Base-by-base conservation (phyloP, 257 asterid species). In the Verbascum thapsus region DNA sequence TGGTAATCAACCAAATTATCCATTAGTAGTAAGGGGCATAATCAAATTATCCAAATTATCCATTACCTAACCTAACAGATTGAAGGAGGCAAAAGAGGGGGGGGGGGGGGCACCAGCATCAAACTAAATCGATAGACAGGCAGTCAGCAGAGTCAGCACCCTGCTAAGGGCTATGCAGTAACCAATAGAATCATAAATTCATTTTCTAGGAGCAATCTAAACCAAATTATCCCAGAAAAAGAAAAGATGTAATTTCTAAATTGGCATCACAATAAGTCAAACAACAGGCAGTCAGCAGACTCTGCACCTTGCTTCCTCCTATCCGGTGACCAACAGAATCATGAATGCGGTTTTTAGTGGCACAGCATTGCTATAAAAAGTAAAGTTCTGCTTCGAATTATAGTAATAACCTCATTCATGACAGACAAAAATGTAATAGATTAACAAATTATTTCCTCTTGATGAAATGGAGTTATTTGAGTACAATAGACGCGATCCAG, bases 1-100 rank as follows among this genome's bases (percentile, higher is more conserved):
- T 20, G 2, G n/a, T 11, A 19, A 19, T n/a, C 18, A 19, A 56
- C 50, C 52, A 70, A 53, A 44, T 23, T 43, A 58, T 43, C 48
- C 52, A 26, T 10, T 20, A 15, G 30, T 51, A 22, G 67, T 66
- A 55, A n/a, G 22, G 44, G 26, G 35, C 22, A 26, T 23, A 53
- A 56, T 51, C 48, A 55, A n/a, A n/a, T n/a, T n/a, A n/a, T n/a
- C n/a, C n/a, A n/a, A n/a, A n/a, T n/a, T n/a, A n/a, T n/a, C n/a
- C n/a, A 42, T 9, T 26, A 35, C 41, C 32, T 40, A 43, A 16
- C 13, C 47, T 13, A 1, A 51, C 20, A 22, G 15, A 38, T n/a
- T 3, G 18, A 37, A 4, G 51, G 12, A 49, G 19, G 12, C 54
- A 5, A 37, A 42, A 49, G 8, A 8, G 10, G 2, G 23, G 15